phyloP scores from a whole-genome alignment of 2,329 filamentous ascomycete species.

The Colletotrichum truncatum region DNA sequence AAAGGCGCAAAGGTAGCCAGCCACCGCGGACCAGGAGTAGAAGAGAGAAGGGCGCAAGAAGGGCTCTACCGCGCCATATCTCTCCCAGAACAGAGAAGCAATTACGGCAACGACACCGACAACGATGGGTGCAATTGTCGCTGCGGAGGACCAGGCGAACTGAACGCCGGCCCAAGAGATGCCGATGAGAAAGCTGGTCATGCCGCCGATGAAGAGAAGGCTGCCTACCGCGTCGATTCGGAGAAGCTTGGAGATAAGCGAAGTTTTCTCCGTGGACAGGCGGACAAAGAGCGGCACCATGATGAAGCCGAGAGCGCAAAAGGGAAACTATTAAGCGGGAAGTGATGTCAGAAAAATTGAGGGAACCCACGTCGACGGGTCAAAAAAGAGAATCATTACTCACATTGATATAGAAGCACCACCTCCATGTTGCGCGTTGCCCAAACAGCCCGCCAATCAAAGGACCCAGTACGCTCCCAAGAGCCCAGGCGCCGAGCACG shows the following conservation, averaged over 20 bases:
- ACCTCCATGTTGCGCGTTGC: neutral
- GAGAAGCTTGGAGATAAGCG: neutral
- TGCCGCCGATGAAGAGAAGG: neutral
- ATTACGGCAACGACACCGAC: neutral
- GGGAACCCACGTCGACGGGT: neutral
- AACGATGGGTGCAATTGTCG: neutral
- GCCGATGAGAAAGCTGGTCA: slow-evolving; percentile 2
- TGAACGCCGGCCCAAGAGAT: neutral
- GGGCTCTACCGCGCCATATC: neutral
- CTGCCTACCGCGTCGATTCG: neutral
- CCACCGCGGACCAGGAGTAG: neutral
- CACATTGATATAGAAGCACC: neutral
- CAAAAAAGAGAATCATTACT: neutral
- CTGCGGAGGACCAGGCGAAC: neutral
- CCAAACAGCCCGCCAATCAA: neutral
- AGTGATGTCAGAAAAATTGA: neutral
- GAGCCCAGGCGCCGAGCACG: slow-evolving; percentile 1
- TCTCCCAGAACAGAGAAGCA: neutral
- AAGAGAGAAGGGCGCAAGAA: neutral
- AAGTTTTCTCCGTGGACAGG: neutral
- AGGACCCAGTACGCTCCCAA: slow-evolving; percentile 10
- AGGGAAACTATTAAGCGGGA: neutral
- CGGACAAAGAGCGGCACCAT: neutral
- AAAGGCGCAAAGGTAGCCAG: neutral
- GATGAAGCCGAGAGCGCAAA: slow-evolving; percentile 3